Conservation (phyloP, 495 filamentous ascomycete genomes). For the Penicillium desertorum region DNA sequence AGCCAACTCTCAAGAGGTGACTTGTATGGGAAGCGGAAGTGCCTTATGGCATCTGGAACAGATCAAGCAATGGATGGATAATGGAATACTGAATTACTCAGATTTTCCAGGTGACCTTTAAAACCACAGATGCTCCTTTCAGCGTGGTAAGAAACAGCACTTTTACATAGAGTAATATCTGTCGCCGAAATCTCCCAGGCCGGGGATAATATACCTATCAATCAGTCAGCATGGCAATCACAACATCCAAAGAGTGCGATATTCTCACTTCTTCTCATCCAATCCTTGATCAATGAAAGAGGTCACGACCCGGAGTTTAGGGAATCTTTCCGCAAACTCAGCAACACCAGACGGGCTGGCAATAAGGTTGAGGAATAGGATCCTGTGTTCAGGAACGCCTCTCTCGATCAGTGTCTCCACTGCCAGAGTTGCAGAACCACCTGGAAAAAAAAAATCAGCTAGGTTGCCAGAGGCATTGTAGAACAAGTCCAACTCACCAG, state of each 20-base stretch:
- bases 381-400: slow-evolving; percentile 91
- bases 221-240: slow-evolving; percentile 18
- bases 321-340: slow-evolving; percentile 87
- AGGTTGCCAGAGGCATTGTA: not conserved
- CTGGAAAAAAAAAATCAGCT: slow-evolving; percentile 43
- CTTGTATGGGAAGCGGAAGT: slow-evolving; percentile 7
- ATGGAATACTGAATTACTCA: not conserved
- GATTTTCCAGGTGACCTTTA: not conserved
- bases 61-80: not conserved
- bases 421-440: slow-evolving; percentile 94
- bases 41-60: not conserved
- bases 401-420: slow-evolving; percentile 85
- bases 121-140: not conserved
- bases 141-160: not conserved
- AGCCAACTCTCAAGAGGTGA: not conserved
- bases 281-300: slow-evolving; percentile 94
- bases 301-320: slow-evolving; percentile 91
- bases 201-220: slow-evolving; percentile 89
- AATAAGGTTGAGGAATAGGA: slow-evolving; percentile 94
- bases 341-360: slow-evolving; percentile 90
- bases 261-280: slow-evolving; percentile 89
- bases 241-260: not conserved
- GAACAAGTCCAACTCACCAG: slow-evolving; percentile 58
- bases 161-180: slow-evolving; percentile 86
- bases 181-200: slow-evolving; percentile 95